A percentile compares a stretch with the other conserved stretches of the same genome.
These are phyloP conservation scores for Fusarium sp. DNA, from an alignment of 2,329 filamentous ascomycete species.

Conservation along the genomic window DNA sequence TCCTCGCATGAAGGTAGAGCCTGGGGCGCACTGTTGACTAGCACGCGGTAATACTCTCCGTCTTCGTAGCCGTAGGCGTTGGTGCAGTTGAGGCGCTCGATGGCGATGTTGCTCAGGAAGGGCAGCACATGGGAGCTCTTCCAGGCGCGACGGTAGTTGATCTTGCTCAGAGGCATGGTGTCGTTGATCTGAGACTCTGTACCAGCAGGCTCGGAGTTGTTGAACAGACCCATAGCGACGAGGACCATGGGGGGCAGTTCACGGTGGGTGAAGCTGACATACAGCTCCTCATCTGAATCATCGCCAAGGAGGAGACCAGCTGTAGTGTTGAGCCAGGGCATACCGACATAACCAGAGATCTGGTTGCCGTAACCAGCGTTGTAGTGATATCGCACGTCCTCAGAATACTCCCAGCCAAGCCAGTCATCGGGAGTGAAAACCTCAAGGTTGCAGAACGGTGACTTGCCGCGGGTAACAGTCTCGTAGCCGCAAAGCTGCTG, in stretches of 20 bases:
- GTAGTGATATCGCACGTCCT: conserved; percentile 71
- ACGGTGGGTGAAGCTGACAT: conserved; percentile 74
- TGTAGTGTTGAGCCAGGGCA: conserved; percentile 74
- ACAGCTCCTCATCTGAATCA: conserved; percentile 62
- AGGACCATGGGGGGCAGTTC: conserved; percentile 73
- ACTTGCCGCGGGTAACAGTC: conserved; percentile 69
- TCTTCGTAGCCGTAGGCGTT: conserved; percentile 60
- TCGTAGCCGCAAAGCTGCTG: conserved; percentile 74
- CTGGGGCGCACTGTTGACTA: conserved; percentile 39
- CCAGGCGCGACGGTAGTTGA: conserved; percentile 73
- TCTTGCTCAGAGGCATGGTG: conserved; percentile 70
- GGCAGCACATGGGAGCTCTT: conserved; percentile 69
- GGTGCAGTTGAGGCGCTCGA: conserved; percentile 70
- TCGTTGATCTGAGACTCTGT: conserved; percentile 61
- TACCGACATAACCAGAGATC: conserved; percentile 66
- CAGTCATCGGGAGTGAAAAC: conserved; percentile 70
- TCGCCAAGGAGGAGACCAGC: conserved; percentile 57
- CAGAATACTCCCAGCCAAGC: conserved; percentile 73
- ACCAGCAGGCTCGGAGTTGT: conserved; percentile 67
- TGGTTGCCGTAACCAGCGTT: conserved; percentile 72
- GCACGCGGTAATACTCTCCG: conserved; percentile 37
- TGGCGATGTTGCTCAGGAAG: conserved; percentile 72
- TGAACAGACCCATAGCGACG: conserved; percentile 75
- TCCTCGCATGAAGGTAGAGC: conserved; percentile 26
- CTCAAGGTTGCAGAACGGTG: conserved; percentile 67